phyloP scores from a whole-genome alignment of 2,329 filamentous ascomycete genomes.

The Nothomitra cinnamomea region DNA sequence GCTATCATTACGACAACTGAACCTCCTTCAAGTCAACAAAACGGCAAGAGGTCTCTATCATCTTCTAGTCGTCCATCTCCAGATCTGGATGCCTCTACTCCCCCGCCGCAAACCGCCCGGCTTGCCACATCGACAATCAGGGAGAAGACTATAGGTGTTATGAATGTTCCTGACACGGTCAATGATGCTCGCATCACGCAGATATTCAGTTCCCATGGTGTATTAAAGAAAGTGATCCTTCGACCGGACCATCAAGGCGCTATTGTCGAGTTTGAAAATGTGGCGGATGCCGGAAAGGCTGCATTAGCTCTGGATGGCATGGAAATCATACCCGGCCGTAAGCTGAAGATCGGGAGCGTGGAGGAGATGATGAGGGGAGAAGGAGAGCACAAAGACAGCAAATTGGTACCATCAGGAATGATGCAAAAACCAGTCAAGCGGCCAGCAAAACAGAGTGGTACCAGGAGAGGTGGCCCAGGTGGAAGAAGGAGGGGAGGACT shows the following conservation, averaged over 20 bases:
- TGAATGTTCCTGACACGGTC: constrained; percentile 81
- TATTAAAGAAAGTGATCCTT: constrained; percentile 58
- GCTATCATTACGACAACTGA: constrained; percentile 26
- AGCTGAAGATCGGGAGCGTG: constrained; percentile 18
- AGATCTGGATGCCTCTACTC: constrained; percentile 14
- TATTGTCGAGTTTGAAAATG: constrained; percentile 63
- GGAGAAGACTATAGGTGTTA: constrained; percentile 60
- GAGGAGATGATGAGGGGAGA: constrained; percentile 4
- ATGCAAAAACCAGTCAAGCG: constrained; percentile 1
- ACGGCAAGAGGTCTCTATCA: constrained; percentile 27
- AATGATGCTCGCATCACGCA: constrained; percentile 69
- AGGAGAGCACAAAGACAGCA: constrained; percentile 4
- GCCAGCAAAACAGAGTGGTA: neutral
- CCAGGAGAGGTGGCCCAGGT: neutral
- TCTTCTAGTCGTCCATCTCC: neutral
- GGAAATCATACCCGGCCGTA: constrained; percentile 22
- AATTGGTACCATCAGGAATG: neutral
- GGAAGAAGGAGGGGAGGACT: neutral
- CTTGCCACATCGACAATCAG: constrained; percentile 22
- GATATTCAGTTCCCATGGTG: constrained; percentile 52
- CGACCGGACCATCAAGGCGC: constrained; percentile 72
- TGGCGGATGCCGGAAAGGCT: constrained; percentile 55
- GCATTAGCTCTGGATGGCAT: constrained; percentile 27
- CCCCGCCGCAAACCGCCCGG: constrained; percentile 15
- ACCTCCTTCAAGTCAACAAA: constrained; percentile 18